Percentiles rank a stretch among this genome's conserved stretches.
These are phyloP conservation scores for Citrus mangshanensis DNA, from an alignment of 345 rosid genomes.

Conservation along the genomic window DNA sequence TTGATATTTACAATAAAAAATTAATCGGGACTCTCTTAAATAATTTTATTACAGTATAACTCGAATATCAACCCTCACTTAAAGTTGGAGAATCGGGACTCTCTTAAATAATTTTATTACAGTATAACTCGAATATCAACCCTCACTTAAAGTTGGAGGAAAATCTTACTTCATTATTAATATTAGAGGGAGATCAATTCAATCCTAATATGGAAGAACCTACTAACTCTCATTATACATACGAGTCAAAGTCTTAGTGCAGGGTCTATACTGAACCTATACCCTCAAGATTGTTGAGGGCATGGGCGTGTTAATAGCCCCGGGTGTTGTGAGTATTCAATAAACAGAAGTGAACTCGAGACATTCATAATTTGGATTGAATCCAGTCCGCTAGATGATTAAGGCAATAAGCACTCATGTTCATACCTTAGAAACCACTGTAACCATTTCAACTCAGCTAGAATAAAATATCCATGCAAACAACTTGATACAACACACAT, in stretches of 20 bases:
- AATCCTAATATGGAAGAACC: accelerated
- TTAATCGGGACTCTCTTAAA: accelerated
- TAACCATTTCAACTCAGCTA: background rate
- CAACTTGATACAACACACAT: background rate
- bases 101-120: too few species aligned
- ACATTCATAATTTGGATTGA: too few species aligned
- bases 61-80: accelerated
- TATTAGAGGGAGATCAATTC: accelerated
- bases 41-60: too few species aligned
- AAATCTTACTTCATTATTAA: too few species aligned
- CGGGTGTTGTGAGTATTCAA: too few species aligned
- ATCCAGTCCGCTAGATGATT: background rate
- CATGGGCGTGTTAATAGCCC: too few species aligned
- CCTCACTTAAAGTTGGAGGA: accelerated
- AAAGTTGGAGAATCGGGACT: accelerated
- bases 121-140: accelerated
- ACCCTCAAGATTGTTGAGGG: too few species aligned
- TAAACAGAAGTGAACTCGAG: too few species aligned
- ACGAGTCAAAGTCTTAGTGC: accelerated
- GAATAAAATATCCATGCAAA: background rate
- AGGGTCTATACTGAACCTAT: too few species aligned
- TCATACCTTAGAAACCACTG: conserved; percentile 8
- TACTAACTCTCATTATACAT: too few species aligned
- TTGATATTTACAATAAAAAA: too few species aligned
- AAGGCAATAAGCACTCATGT: background rate